A percentile compares a stretch with the other conserved stretches of the same genome.
These are phyloP conservation scores for Batkoa obscura DNA, from an alignment of 371 early-diverging fungal species.

Conservation along the genomic window DNA sequence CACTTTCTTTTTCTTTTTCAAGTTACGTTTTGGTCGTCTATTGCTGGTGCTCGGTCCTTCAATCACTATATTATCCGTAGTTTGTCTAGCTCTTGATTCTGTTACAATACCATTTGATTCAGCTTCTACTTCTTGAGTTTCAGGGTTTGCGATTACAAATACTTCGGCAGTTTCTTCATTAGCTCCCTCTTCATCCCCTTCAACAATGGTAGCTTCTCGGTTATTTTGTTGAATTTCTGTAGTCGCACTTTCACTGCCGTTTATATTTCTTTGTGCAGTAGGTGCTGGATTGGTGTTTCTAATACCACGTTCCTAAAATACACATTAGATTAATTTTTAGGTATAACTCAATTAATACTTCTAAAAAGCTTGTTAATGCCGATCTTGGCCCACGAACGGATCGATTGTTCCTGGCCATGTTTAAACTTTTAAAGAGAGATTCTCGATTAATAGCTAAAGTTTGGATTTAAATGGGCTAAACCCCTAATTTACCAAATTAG, in stretches of 20 bases:
- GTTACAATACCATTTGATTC: not conserved
- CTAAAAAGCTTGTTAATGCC: slow-evolving; percentile 4
- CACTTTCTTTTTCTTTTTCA: not conserved
- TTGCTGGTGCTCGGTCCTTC: not conserved
- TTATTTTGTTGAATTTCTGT: not conserved
- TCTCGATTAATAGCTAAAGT: too few relatives aligned
- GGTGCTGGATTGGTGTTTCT: not conserved
- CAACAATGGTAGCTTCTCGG: not conserved
- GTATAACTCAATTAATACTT: not conserved
- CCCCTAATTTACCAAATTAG: too few relatives aligned
- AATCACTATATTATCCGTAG: not conserved
- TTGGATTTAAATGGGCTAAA: too few relatives aligned
- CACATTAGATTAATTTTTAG: not conserved
- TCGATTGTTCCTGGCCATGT: not conserved
- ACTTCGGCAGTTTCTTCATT: not conserved
- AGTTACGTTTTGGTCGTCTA: not conserved
- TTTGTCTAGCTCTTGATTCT: not conserved
- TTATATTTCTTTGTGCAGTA: not conserved
- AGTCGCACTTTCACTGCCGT: not conserved
- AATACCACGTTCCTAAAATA: slow-evolving; percentile 4
- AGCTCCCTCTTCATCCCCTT: not conserved
- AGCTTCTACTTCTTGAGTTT: not conserved
- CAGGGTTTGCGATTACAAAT: not conserved
- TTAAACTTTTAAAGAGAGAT: too few relatives aligned
- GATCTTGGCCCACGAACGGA: slow-evolving; percentile 3